Evolutionary conservation across 2,329 filamentous ascomycete genomes (phyloP), one percentile per base, ranked within the genome.

Genomic region (Cladosporium sphaerospermum): DNA sequence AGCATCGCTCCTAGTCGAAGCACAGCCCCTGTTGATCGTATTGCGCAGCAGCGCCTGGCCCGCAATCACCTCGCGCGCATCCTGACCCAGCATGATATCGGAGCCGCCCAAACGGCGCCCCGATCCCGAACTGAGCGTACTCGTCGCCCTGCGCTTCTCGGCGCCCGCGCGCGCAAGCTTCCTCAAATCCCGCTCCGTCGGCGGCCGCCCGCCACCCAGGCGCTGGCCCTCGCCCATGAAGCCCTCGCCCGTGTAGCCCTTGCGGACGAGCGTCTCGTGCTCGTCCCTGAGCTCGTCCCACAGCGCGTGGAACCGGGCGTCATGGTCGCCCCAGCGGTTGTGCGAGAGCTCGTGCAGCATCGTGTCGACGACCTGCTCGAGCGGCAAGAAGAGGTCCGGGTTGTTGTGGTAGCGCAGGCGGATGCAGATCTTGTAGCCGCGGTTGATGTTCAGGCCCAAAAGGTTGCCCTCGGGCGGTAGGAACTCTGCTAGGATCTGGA

Each of bases 261-360:
- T 93, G 54, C 82, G 74, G 9, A 84, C 65, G 6, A 96, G 78
- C 2, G 83, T 81, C 62, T 90, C 82, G 9, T 51, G 48, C 70
- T 96, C 91, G 54, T 92, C 88, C 16, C 92, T 83, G 4, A 96
- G 80, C 65, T 95, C 86, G 61, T 96, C 85, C 89, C 91, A 96
- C 4, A 96, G 75, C 0, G 84, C 84, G 61, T 96, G 83, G 65
- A 97, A 97, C 34, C 86, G 80, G 44, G 76, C 78, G 65, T 96
- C 83, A 67, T 97, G 92, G 1, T 88, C 88, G 0, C 89, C 89
- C 68, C 86, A 83, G 9, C 89, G 80, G 59, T 87, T 96, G 65
- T 97, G 92, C n/a, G 83, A 85, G 2, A 97, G 80, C 75, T 97
- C 92, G 67, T 97, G 92, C 16, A 97, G 81, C 83, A 97, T 87